Evolutionary conservation across 2,329 filamentous ascomycete genomes (phyloP).

Genomic region (Didymella arachidicola): DNA sequence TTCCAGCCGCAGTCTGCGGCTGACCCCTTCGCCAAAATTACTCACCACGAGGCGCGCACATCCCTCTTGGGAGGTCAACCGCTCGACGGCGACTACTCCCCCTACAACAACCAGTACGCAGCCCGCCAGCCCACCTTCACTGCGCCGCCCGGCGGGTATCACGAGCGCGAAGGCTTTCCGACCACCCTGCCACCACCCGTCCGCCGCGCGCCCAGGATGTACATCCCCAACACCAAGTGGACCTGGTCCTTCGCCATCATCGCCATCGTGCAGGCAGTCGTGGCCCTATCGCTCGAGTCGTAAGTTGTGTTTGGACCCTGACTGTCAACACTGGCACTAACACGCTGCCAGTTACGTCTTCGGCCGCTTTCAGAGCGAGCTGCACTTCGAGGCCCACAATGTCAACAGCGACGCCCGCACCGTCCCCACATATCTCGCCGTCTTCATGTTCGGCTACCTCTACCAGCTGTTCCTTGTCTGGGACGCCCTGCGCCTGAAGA

Average conservation of each 20-base stretch:
- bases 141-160: slow-evolving; percentile 60
- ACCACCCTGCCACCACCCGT: slow-evolving; percentile 53
- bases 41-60: slow-evolving; percentile 63
- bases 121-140: slow-evolving; percentile 48
- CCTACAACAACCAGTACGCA: slow-evolving; percentile 42
- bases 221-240: slow-evolving; percentile 84
- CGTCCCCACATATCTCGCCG: slow-evolving; percentile 92
- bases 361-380: slow-evolving; percentile 76
- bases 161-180: slow-evolving; percentile 51
- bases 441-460: slow-evolving; percentile 97
- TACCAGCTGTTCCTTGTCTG: slow-evolving; percentile 91
- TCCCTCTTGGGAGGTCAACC: slow-evolving; percentile 67
- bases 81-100: slow-evolving; percentile 60
- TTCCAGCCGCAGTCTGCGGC: slow-evolving; percentile 48
- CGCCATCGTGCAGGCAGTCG: slow-evolving; percentile 76
- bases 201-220: slow-evolving; percentile 61
- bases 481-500: slow-evolving; percentile 92
- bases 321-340: background rate
- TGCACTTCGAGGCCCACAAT: slow-evolving; percentile 53
- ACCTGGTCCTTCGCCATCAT: slow-evolving; percentile 83
- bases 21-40: slow-evolving; percentile 59
- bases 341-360: slow-evolving; percentile 66
- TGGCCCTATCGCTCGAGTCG: slow-evolving; percentile 86
- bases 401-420: slow-evolving; percentile 61
- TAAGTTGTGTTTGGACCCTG: slow-evolving; percentile 49